Percentiles rank a stretch among this genome's conserved stretches.
phyloP scores from a whole-genome alignment of 495 filamentous ascomycete genomes.

The Filosporella fistucella region DNA sequence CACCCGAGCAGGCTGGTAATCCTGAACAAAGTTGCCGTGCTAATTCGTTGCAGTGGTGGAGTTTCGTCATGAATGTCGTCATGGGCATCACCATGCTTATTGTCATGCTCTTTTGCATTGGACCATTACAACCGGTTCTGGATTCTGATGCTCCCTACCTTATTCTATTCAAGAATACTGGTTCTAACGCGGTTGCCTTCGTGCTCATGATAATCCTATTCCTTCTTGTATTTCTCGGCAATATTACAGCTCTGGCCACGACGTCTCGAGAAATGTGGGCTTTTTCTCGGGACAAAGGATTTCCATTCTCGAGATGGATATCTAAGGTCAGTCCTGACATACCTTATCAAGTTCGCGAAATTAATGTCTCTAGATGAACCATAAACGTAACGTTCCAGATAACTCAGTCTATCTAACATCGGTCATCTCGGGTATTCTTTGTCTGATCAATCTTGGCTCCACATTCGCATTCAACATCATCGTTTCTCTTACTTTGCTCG shows the following conservation, averaged over 20 bases:
- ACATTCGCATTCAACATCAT: constrained; percentile 51
- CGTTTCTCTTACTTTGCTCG: constrained; percentile 40
- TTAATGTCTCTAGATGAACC: constrained; percentile 21
- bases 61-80: constrained; percentile 33
- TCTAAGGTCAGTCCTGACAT: neutral
- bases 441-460: constrained; percentile 57
- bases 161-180: constrained; percentile 45
- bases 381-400: constrained; percentile 45
- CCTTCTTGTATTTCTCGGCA: constrained; percentile 34
- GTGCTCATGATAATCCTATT: constrained; percentile 39
- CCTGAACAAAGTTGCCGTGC: too few relatives aligned
- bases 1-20: too few relatives aligned
- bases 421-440: constrained; percentile 45
- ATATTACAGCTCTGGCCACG: constrained; percentile 42
- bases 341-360: neutral
- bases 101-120: constrained; percentile 36
- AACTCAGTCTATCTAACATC: constrained; percentile 47
- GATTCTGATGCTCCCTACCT: constrained; percentile 45
- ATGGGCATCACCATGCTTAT: constrained; percentile 36
- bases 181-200: constrained; percentile 27
- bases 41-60: too few relatives aligned
- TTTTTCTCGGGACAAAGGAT: constrained; percentile 45
- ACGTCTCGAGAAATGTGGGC: constrained; percentile 48
- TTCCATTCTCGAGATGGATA: constrained; percentile 14
- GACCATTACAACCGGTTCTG: constrained; percentile 30